Conservation (phyloP, 1,284 basidiomycete genomes). For the Irpex rosettiformis region DNA sequence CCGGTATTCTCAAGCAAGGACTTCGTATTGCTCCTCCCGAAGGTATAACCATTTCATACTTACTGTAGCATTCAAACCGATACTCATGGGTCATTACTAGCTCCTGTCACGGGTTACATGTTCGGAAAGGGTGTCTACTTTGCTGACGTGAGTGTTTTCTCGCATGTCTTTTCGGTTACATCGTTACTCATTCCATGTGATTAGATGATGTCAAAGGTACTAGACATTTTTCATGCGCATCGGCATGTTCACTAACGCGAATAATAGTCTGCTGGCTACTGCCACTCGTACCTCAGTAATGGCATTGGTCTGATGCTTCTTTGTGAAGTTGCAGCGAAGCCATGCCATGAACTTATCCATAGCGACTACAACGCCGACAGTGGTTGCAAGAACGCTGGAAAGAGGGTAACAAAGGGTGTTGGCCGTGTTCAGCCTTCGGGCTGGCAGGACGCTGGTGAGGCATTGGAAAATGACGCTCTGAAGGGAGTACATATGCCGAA, state of each 20-base stretch:
- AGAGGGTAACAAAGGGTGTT: constrained; percentile 52
- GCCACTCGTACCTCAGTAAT: constrained; percentile 47
- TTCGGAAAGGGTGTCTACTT: constrained; percentile 72
- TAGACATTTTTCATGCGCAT: constrained; percentile 7
- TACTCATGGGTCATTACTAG: not conserved
- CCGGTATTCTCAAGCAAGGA: constrained; percentile 64
- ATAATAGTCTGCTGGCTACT: constrained; percentile 54
- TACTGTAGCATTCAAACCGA: not conserved
- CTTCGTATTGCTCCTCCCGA: constrained; percentile 68
- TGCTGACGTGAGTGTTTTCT: constrained; percentile 47
- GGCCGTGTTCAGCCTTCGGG: constrained; percentile 46
- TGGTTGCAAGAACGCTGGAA: constrained; percentile 39
- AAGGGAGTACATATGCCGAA: constrained; percentile 58
- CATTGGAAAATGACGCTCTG: constrained; percentile 47
- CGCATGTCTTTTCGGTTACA: no score
- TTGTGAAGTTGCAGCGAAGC: constrained; percentile 57
- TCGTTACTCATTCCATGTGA: no score
- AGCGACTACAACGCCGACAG: constrained; percentile 51
- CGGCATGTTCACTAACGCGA: not conserved
- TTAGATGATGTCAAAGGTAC: constrained; percentile 66
- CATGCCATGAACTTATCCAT: constrained; percentile 45
- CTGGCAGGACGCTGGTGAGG: constrained; percentile 61
- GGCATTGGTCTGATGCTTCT: constrained; percentile 51
- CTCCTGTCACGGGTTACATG: constrained; percentile 44
- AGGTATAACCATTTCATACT: constrained; percentile 30